phyloP scores from a whole-genome alignment of 2,329 filamentous ascomycete species.

The Cucurbitaria berberidis region DNA sequence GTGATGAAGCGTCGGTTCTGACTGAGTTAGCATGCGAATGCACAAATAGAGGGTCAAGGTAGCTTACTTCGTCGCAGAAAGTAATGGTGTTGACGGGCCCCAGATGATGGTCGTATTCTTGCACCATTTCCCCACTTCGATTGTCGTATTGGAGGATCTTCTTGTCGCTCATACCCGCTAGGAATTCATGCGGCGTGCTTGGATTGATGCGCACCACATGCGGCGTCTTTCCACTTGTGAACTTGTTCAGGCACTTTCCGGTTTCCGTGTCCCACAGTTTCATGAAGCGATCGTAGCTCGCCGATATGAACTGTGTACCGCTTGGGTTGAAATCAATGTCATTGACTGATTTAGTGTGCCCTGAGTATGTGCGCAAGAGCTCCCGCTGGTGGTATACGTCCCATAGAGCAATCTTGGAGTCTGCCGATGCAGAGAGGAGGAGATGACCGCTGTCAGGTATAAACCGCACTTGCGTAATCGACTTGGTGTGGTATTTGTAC shows the following conservation, averaged over 20 bases:
- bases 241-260: conserved; percentile 83
- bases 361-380: conserved; percentile 86
- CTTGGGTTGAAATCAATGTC: conserved; percentile 85
- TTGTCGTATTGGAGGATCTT: conserved; percentile 98
- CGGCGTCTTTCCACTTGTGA: conserved; percentile 92
- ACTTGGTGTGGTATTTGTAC: conserved; percentile 83
- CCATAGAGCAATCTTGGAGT: conserved; percentile 91
- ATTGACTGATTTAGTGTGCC: conserved; percentile 87
- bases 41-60: background rate
- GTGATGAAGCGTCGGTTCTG: conserved; percentile 90
- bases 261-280: conserved; percentile 99
- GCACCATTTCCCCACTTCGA: conserved; percentile 79
- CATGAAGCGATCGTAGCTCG: conserved; percentile 93
- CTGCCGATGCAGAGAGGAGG: conserved; percentile 85
- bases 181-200: conserved; percentile 81
- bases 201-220: conserved; percentile 96
- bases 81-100: conserved; percentile 98
- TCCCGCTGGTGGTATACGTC: conserved; percentile 91
- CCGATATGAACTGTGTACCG: conserved; percentile 86
- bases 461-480: conserved; percentile 88
- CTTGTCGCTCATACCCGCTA: conserved; percentile 98
- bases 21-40: conserved; percentile 9
- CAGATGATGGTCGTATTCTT: conserved; percentile 98
- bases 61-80: conserved; percentile 77
- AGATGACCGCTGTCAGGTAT: conserved; percentile 88